These are phyloP conservation scores for Ascosphaera apis DNA, from an alignment of 2,329 filamentous ascomycete genomes.

Conservation along the genomic window DNA sequence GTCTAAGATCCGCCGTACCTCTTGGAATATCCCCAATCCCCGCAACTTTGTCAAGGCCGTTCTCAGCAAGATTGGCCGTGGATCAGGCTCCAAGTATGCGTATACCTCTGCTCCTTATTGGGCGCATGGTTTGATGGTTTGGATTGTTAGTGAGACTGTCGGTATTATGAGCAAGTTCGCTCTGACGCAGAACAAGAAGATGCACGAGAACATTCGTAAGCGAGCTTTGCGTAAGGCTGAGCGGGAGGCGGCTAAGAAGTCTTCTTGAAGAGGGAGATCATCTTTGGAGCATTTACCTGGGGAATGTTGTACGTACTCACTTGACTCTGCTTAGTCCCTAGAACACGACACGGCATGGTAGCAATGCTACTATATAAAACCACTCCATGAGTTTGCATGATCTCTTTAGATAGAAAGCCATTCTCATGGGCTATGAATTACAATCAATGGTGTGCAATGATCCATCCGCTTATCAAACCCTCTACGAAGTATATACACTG, in stretches of 20 bases:
- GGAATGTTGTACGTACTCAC: background rate
- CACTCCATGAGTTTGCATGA: no score
- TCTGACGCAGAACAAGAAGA: constrained; percentile 38
- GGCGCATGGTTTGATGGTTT: constrained; percentile 76
- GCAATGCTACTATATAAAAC: background rate
- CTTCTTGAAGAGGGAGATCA: constrained; percentile 8
- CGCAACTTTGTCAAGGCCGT: constrained; percentile 59
- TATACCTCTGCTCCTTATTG: constrained; percentile 84
- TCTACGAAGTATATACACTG: no score
- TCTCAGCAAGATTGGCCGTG: constrained; percentile 56
- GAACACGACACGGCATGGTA: background rate
- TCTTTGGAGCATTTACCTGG: background rate
- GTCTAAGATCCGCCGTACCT: constrained; percentile 77
- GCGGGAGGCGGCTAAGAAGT: constrained; percentile 42
- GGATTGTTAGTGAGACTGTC: constrained; percentile 41
- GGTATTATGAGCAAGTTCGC: constrained; percentile 34
- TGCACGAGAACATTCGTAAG: constrained; percentile 65
- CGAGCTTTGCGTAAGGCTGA: constrained; percentile 66
- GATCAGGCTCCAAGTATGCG: constrained; percentile 52
- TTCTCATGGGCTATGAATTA: no score
- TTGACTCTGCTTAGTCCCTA: background rate
- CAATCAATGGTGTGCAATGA: no score
- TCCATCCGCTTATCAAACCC: no score
- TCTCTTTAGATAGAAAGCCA: no score
- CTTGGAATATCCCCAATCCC: constrained; percentile 55